A percentile compares a stretch with the other conserved stretches of the same genome.
Conservation (phyloP, 805 yeast species). For the Metschnikowia cerradonensis region DNA sequence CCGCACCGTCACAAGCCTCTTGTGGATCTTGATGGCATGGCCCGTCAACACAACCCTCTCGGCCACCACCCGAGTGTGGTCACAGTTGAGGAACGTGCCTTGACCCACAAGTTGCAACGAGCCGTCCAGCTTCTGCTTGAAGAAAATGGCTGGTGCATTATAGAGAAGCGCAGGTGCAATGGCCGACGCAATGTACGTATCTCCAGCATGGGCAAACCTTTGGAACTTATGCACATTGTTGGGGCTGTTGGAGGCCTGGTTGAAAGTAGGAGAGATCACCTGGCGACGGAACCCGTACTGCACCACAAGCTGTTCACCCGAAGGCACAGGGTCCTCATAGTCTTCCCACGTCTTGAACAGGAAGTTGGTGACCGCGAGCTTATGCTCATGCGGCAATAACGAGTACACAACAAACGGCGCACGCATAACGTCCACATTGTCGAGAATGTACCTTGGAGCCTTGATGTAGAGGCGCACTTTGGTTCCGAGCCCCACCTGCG, state of each 20-base stretch:
- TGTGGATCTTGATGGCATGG: conserved; percentile 92
- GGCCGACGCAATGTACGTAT: conserved; percentile 69
- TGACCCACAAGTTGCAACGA: conserved; percentile 73
- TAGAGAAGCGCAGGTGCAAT: conserved; percentile 85
- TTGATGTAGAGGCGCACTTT: conserved; percentile 55
- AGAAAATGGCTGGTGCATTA: conserved; percentile 79
- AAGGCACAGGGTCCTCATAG: conserved; percentile 76
- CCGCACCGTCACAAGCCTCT: conserved; percentile 83
- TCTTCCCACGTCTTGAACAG: conserved; percentile 87
- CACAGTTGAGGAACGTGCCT: conserved; percentile 85
- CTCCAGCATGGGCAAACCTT: conserved; percentile 76
- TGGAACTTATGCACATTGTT: conserved; percentile 87
- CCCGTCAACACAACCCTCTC: conserved; percentile 90
- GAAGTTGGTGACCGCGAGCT: conserved; percentile 76
- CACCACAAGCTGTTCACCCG: conserved; percentile 75
- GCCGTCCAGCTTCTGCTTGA: conserved; percentile 47
- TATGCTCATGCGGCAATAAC: conserved; percentile 80
- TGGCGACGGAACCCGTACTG: conserved; percentile 94
- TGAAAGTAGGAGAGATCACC: conserved; percentile 75
- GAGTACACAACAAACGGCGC: conserved; percentile 66
- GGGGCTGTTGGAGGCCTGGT: conserved; percentile 68
- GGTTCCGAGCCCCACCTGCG: conserved; percentile 53
- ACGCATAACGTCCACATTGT: conserved; percentile 38
- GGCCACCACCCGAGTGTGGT: conserved; percentile 78
- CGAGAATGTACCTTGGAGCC: conserved; percentile 48